Base-by-base conservation (phyloP, 2,329 filamentous ascomycete species). In the Verticillium alfalfae region DNA sequence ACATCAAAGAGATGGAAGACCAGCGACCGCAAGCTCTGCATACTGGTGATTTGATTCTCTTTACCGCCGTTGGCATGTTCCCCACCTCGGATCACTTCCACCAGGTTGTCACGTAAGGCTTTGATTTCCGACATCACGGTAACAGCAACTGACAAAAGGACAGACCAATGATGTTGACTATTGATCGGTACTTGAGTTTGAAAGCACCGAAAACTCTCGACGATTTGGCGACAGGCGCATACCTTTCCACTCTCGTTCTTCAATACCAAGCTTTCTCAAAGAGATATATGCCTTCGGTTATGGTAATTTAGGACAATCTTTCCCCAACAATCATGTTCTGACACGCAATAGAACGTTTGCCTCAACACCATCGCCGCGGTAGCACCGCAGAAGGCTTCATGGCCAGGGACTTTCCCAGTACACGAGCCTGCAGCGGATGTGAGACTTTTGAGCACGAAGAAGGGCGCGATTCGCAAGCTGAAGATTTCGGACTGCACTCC, bases 1-100 rank as follows among this genome's bases (percentile, higher is more conserved):
- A 91, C 66, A 81, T 99, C 26, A 75, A 80, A 60, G 79, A 83
- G n/a, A 81, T 88, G 52, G 74, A 77, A 58, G 67, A 76, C 37
- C 69, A 73, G 37, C 78, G 85, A 39, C 78, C 83, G 5, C 73
- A 87, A 39, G 73, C 77, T 8, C 86, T 81, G 68, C 84, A 73
- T 70, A 83, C 72, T 67, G 91, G 92, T 18, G 93, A 99, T 69
- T 77, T 99, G 22, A 77, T 93, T 26, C 78, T 96, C n/a, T 78
- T 99, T 39, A 93, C 92, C 0, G 93, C 92, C 0, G 86, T 97
- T 63, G 87, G 89, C 49, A 88, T 87, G 2, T 99, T 96, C 70
- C 93, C 95, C 5, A 97, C 95, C 0, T 97, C 93, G 0, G 95
- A 99, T 75, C 93, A 98, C 76, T 99, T 98, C 75, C 95, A 99